These are phyloP conservation scores for Pichia sp. DNA, from an alignment of 1,139 yeast genomes.

Conservation along the genomic window DNA sequence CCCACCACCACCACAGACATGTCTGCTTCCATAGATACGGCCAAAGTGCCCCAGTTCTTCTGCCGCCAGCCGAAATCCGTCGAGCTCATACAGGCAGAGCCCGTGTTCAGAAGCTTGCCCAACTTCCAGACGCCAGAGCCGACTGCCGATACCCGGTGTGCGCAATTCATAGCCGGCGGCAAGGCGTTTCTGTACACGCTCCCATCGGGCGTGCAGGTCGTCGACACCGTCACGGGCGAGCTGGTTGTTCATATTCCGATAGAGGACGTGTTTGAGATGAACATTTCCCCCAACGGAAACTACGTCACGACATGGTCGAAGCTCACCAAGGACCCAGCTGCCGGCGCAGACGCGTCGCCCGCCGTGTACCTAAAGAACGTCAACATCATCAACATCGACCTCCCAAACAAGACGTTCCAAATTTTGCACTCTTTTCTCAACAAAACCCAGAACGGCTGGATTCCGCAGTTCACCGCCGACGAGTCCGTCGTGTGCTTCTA, in stretches of 20 bases:
- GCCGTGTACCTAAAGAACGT: slow-evolving; percentile 78
- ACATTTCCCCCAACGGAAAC: slow-evolving; percentile 85
- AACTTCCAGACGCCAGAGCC: slow-evolving; percentile 33
- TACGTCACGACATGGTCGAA: slow-evolving; percentile 88
- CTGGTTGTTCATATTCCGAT: slow-evolving; percentile 44
- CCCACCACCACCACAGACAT: background rate
- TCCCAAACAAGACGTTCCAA: slow-evolving; percentile 32
- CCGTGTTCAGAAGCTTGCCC: slow-evolving; percentile 37
- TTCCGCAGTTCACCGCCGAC: slow-evolving; percentile 79
- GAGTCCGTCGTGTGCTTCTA: slow-evolving; percentile 64
- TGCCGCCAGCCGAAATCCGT: slow-evolving; percentile 57
- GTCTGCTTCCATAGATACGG: slow-evolving; percentile 1
- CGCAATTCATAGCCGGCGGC: slow-evolving; percentile 53
- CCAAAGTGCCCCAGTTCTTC: slow-evolving; percentile 15
- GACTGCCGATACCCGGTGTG: slow-evolving; percentile 30
- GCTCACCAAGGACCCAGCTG: slow-evolving; percentile 46
- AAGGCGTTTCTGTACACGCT: slow-evolving; percentile 54
- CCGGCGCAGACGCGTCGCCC: slow-evolving; percentile 25
- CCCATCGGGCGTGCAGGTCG: slow-evolving; percentile 52
- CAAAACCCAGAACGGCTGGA: slow-evolving; percentile 87
- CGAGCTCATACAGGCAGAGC: slow-evolving; percentile 54
- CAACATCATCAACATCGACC: slow-evolving; percentile 49
- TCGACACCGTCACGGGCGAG: slow-evolving; percentile 50
- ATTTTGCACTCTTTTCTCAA: slow-evolving; percentile 64
- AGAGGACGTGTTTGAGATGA: slow-evolving; percentile 70